These are phyloP conservation scores for Talaromyces sp. DNA, from an alignment of 2,329 filamentous ascomycete species.

Conservation along the genomic window DNA sequence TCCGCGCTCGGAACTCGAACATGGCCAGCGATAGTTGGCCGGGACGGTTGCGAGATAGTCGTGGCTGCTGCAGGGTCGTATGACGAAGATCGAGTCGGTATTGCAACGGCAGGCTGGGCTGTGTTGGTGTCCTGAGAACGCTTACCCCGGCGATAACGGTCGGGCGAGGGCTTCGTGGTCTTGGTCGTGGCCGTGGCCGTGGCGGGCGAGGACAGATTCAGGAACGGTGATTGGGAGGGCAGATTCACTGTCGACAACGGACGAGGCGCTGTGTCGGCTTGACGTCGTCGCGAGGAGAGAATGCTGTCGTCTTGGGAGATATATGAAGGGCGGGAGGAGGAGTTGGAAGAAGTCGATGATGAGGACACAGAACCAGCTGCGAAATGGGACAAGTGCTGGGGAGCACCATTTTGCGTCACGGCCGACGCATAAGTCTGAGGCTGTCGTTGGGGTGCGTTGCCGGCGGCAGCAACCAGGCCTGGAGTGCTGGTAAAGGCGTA, in stretches of 20 bases:
- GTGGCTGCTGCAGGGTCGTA: conserved; percentile 40
- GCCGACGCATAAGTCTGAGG: conserved; percentile 25
- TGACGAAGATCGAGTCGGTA: conserved; percentile 13
- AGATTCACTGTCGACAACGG: conserved; percentile 48
- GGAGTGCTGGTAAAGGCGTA: conserved; percentile 74
- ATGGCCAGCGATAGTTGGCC: conserved; percentile 42
- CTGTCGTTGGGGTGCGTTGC: conserved; percentile 49
- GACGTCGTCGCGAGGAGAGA: conserved; percentile 36
- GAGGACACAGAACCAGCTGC: conserved; percentile 53
- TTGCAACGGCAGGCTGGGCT: conserved; percentile 13
- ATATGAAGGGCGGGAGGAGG: conserved; percentile 40
- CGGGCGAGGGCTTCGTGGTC: conserved; percentile 65
- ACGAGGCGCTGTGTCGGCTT: conserved; percentile 32
- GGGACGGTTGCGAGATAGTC: conserved; percentile 26
- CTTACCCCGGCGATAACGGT: conserved; percentile 72
- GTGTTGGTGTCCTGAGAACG: conserved; percentile 44
- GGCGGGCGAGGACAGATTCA: conserved; percentile 39
- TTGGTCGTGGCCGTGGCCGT: conserved; percentile 41
- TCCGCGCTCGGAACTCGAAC: conserved; percentile 61
- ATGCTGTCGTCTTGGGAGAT: conserved; percentile 48
- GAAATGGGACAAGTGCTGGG: conserved; percentile 41
- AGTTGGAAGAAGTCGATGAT: conserved; percentile 47
- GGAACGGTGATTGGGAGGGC: conserved; percentile 49
- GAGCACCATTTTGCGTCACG: conserved; percentile 48
- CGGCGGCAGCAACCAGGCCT: conserved; percentile 49